Evolutionary conservation across 225 moss, liverwort and hornwort species (phyloP).

Genomic region (Bryoerythrophyllum caledonicum): DNA sequence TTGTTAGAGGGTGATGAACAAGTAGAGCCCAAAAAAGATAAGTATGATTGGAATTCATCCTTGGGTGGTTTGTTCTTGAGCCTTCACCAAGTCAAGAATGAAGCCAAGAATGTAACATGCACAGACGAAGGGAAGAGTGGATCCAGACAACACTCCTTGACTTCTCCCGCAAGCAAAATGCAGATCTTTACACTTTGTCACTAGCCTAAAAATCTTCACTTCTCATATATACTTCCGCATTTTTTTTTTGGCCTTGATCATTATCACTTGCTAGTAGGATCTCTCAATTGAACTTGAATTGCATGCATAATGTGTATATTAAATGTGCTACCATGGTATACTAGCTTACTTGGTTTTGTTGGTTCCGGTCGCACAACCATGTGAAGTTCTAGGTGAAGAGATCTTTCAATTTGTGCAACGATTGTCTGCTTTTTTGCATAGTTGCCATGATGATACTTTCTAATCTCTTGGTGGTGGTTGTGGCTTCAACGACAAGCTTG

Average conservation of each 20-base stretch:
- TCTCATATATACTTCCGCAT: background rate
- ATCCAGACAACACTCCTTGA: background rate
- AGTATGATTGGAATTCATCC: too few relatives aligned
- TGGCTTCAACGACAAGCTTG: conserved; percentile 1
- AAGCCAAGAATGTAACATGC: background rate
- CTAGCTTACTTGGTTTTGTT: background rate
- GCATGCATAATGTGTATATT: too few relatives aligned
- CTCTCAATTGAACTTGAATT: too few relatives aligned
- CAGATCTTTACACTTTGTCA: too few relatives aligned
- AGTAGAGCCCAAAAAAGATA: too few relatives aligned
- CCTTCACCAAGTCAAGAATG: background rate
- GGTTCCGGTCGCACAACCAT: background rate
- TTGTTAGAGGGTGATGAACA: too few relatives aligned
- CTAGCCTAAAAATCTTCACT: background rate
- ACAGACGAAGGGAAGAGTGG: background rate
- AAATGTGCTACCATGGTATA: too few relatives aligned
- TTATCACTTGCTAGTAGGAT: conserved; percentile 9
- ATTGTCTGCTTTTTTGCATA: background rate
- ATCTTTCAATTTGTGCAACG: too few relatives aligned
- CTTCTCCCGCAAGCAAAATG: conserved; percentile 33
- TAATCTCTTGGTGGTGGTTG: too few relatives aligned
- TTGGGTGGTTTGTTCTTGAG: too few relatives aligned
- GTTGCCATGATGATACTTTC: background rate
- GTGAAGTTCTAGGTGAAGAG: background rate
- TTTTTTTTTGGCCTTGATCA: background rate